These are phyloP conservation scores for Theileria orientalis DNA, from an alignment of 169 alveolate genomes.

Conservation along the genomic window DNA sequence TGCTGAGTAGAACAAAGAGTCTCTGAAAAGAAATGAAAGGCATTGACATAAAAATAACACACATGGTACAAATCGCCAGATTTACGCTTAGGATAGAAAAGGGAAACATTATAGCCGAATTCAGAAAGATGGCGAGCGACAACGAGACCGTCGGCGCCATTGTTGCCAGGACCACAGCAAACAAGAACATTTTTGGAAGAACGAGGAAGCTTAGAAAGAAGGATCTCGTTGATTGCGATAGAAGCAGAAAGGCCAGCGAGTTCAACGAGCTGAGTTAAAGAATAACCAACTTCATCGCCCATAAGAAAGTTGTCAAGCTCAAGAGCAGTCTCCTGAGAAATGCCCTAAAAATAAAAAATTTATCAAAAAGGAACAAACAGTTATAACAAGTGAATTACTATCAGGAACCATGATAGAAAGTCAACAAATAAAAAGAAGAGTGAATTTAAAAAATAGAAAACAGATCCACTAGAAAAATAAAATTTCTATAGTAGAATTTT, in stretches of 20 bases:
- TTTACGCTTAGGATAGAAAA: constrained; percentile 67
- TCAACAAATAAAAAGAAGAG: neutral
- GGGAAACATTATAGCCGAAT: constrained; percentile 72
- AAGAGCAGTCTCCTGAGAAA: constrained; percentile 23
- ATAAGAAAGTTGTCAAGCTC: constrained; percentile 77
- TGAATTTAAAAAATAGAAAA: too few species aligned
- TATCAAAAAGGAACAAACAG: neutral
- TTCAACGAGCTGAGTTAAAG: constrained; percentile 85
- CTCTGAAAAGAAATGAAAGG: neutral
- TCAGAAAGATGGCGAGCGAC: constrained; percentile 82
- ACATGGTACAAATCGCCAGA: neutral
- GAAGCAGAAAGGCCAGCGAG: constrained; percentile 87
- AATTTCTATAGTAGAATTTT: too few species aligned
- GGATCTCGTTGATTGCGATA: constrained; percentile 61
- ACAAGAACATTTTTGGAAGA: constrained; percentile 56
- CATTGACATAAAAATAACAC: neutral
- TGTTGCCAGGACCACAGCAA: constrained; percentile 90
- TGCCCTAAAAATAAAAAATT: neutral
- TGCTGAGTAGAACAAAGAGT: neutral
- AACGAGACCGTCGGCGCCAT: constrained; percentile 89
- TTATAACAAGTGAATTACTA: neutral
- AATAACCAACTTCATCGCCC: constrained; percentile 77
- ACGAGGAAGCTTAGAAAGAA: neutral
- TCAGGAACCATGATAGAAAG: neutral
- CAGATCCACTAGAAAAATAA: too few species aligned